Conservation (phyloP, 2,329 filamentous ascomycete species). For the Teratosphaeria destructans region DNA sequence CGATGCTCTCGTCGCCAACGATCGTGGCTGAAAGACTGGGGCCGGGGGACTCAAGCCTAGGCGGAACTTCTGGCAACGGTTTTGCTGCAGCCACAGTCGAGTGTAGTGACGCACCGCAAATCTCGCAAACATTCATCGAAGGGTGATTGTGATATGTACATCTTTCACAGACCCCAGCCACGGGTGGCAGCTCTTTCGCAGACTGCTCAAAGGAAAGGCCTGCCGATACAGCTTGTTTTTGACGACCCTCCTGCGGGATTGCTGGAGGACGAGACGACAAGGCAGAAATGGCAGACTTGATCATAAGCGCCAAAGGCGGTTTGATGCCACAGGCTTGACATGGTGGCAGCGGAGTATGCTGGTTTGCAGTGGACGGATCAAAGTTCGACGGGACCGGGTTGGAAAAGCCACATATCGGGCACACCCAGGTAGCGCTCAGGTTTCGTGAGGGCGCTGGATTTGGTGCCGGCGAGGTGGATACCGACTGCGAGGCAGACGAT, state of each 20-base stretch:
- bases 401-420: constrained; percentile 89
- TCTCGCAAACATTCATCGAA: constrained; percentile 75
- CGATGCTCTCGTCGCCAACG: constrained; percentile 49
- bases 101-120: constrained; percentile 70
- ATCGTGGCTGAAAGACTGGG: constrained; percentile 46
- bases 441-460: constrained; percentile 36
- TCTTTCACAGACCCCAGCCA: constrained; percentile 51
- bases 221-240: not conserved
- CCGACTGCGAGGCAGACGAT: constrained; percentile 37
- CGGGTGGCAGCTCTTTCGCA: not conserved
- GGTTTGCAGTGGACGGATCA: constrained; percentile 69
- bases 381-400: constrained; percentile 92
- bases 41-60: constrained; percentile 65
- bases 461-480: constrained; percentile 21
- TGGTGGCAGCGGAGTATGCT: constrained; percentile 69
- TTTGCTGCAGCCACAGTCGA: constrained; percentile 30
- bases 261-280: constrained; percentile 46
- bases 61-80: constrained; percentile 20
- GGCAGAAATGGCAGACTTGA: constrained; percentile 77
- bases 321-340: constrained; percentile 93
- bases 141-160: constrained; percentile 94
- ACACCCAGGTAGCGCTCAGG: constrained; percentile 74
- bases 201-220: not conserved
- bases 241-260: not conserved
- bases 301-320: constrained; percentile 66